Percentiles rank a stretch among this genome's conserved stretches.
Evolutionary conservation across 139 green algal genomes (phyloP).

Genomic region (Protoeuglena noctilucae): DNA sequence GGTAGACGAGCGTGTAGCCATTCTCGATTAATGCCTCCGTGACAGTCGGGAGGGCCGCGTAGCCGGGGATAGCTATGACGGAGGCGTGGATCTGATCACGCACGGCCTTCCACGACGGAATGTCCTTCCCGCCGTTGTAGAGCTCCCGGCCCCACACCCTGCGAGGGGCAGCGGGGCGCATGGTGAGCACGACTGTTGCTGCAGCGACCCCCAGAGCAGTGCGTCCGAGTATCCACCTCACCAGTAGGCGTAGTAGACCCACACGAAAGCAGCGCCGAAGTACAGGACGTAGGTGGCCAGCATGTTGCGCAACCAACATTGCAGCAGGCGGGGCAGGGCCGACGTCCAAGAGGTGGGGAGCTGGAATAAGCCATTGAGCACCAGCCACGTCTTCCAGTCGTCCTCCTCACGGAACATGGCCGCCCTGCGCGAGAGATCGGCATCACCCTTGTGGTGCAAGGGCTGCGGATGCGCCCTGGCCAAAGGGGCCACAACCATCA

Average conservation of each 20-base stretch:
- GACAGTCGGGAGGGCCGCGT: constrained; percentile 57
- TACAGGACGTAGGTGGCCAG: constrained; percentile 56
- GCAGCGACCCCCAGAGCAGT: too few relatives aligned
- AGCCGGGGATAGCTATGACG: constrained; percentile 59
- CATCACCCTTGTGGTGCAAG: too few relatives aligned
- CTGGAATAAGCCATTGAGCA: constrained; percentile 14
- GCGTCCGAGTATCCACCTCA: too few relatives aligned
- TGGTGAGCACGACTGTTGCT: too few relatives aligned
- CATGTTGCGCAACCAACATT: constrained; percentile 65
- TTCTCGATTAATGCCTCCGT: constrained; percentile 57
- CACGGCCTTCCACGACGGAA: neutral
- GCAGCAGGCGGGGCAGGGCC: constrained; percentile 29
- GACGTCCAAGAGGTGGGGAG: neutral
- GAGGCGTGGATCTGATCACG: constrained; percentile 43
- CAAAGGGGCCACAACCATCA: too few relatives aligned
- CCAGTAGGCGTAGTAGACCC: constrained; percentile 68
- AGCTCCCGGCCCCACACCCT: neutral
- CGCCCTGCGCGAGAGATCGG: too few relatives aligned
- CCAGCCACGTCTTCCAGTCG: constrained; percentile 64
- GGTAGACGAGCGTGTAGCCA: constrained; percentile 68
- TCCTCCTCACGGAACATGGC: constrained; percentile 55
- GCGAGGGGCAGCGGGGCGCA: too few relatives aligned
- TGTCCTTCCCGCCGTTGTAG: neutral
- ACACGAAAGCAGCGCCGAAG: constrained; percentile 37
- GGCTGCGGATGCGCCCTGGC: too few relatives aligned